A percentile compares a stretch with the other conserved stretches of the same genome.
Conservation (phyloP, 129 eudicot species). For the Ambrosia artemisiifolia region DNA sequence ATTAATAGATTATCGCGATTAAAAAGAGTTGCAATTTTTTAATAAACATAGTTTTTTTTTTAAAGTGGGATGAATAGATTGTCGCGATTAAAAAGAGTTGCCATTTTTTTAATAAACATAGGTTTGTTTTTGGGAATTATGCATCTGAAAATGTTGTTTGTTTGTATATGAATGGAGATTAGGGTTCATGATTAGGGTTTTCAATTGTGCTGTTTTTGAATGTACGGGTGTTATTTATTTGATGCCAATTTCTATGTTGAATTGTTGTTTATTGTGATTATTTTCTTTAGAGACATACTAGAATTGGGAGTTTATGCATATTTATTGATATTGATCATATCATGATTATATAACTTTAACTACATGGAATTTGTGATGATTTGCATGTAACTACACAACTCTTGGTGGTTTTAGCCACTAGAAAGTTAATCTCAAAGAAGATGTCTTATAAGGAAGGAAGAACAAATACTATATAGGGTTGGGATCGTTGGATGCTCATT, state of each 20-base stretch:
- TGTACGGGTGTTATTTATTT: neutral
- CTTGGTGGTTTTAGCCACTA: neutral
- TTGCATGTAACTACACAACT: neutral
- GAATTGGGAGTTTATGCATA: too few species aligned
- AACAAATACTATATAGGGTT: neutral
- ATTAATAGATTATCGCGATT: too few species aligned
- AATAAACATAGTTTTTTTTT: neutral
- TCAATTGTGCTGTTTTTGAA: neutral
- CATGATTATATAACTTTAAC: too few species aligned
- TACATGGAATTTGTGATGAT: neutral
- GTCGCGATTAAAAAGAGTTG: neutral
- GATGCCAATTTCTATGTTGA: neutral
- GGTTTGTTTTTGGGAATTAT: neutral
- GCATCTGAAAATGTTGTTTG: neutral
- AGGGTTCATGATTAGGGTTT: neutral
- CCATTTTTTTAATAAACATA: neutral
- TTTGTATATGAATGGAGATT: neutral
- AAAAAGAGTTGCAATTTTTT: neutral
- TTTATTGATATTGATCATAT: too few species aligned
- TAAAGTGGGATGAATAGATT: too few species aligned
- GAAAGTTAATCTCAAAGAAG: neutral
- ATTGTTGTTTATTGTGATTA: neutral
- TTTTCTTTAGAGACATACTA: neutral
- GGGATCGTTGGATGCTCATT: neutral
- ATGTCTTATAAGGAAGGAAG: neutral